These are phyloP conservation scores for Verticillium albo-atrum DNA, from an alignment of 2,329 filamentous ascomycete genomes.

Conservation along the genomic window DNA sequence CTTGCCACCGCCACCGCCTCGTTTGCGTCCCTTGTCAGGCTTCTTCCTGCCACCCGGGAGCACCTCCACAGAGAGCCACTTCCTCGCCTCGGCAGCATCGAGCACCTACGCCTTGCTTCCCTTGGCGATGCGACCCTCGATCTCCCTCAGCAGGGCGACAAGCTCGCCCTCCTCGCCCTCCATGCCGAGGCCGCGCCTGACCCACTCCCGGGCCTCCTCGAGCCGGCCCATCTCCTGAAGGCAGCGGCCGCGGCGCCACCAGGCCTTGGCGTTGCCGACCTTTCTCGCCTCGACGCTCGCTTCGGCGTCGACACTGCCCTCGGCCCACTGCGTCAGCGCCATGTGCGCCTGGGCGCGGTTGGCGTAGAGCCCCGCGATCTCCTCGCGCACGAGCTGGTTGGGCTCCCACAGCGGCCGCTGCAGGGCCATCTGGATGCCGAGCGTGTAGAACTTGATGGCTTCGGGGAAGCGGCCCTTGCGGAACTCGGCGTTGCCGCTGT, in stretches of 20 bases:
- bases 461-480: slow-evolving; percentile 72
- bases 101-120: slow-evolving; percentile 19
- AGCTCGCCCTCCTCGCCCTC: slow-evolving; percentile 69
- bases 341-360: slow-evolving; percentile 92
- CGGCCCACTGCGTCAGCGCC: slow-evolving; percentile 75
- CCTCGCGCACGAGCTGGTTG: slow-evolving; percentile 75
- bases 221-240: slow-evolving; percentile 85
- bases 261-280: slow-evolving; percentile 86
- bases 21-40: not conserved
- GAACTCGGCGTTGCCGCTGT: slow-evolving; percentile 78
- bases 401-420: slow-evolving; percentile 85
- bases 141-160: slow-evolving; percentile 58
- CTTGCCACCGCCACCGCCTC: not conserved
- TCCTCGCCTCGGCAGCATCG: not conserved
- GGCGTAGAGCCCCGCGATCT: slow-evolving; percentile 72
- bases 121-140: slow-evolving; percentile 43
- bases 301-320: slow-evolving; percentile 84
- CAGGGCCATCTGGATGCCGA: slow-evolving; percentile 88
- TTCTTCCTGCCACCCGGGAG: not conserved
- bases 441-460: slow-evolving; percentile 74
- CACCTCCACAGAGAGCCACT: not conserved
- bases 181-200: slow-evolving; percentile 73
- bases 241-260: slow-evolving; percentile 85
- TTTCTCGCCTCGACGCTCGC: slow-evolving; percentile 83
- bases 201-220: slow-evolving; percentile 77